Evolutionary conservation across 495 filamentous ascomycete species (phyloP).

Genomic region (Antarctomyces pellizariae): DNA sequence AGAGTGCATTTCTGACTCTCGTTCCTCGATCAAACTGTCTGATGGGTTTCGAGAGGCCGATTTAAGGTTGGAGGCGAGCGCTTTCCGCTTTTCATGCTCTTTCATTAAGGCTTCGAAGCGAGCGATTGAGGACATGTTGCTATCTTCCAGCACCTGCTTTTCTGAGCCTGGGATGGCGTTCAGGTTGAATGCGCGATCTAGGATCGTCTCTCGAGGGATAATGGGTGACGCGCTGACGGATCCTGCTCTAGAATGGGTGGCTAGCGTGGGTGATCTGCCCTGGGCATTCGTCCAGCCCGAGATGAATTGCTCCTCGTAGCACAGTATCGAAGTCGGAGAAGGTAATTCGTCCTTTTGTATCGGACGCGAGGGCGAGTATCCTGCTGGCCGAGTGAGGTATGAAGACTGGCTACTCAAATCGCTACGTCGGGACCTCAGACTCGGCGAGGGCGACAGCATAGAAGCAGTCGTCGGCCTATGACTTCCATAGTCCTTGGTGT

Average conservation of each 20-base stretch:
- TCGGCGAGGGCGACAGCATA: constrained; percentile 19
- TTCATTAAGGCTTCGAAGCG: constrained; percentile 34
- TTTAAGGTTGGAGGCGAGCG: constrained; percentile 9
- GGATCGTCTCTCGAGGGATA: constrained; percentile 28
- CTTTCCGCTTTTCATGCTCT: constrained; percentile 22
- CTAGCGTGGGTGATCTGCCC: constrained; percentile 26
- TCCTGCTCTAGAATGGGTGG: constrained; percentile 15
- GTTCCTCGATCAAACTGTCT: constrained; percentile 9
- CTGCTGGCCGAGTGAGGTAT: constrained; percentile 13
- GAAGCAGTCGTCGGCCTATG: no score
- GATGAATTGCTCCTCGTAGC: constrained; percentile 29
- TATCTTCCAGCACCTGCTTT: constrained; percentile 11
- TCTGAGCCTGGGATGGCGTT: constrained; percentile 27
- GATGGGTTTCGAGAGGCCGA: neutral
- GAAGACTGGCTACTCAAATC: constrained; percentile 25
- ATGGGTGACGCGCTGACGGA: constrained; percentile 14
- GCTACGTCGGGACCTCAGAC: constrained; percentile 26
- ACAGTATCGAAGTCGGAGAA: constrained; percentile 24
- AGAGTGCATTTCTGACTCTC: constrained; percentile 10
- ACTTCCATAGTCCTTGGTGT: no score
- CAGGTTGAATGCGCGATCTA: constrained; percentile 34
- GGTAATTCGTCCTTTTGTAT: no score
- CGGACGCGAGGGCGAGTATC: no score
- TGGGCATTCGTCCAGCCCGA: constrained; percentile 33
- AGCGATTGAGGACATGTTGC: constrained; percentile 30